These are phyloP conservation scores for Hypoxylon sp. DNA, from an alignment of 2,329 filamentous ascomycete genomes.

Conservation along the genomic window DNA sequence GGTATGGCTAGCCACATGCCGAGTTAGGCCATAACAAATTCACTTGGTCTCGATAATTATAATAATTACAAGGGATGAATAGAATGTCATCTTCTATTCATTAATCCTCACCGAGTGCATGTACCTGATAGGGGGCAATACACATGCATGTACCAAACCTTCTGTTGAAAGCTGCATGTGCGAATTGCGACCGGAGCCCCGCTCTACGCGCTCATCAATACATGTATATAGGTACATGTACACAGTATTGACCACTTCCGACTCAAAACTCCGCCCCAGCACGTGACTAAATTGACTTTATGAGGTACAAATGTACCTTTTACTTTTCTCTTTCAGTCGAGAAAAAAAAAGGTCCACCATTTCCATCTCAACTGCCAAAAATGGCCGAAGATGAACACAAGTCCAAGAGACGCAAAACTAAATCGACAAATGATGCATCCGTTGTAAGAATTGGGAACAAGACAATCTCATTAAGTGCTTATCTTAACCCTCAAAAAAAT, in stretches of 20 bases:
- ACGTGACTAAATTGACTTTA: conserved; percentile 1
- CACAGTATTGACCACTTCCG: too few species aligned
- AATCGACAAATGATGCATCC: conserved; percentile 50
- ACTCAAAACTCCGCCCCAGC: not conserved
- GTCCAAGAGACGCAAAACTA: conserved; percentile 59
- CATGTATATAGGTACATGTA: too few species aligned
- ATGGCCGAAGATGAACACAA: conserved; percentile 51
- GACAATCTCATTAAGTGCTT: conserved; percentile 65
- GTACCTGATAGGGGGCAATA: too few species aligned
- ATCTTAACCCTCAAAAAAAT: conserved; percentile 59
- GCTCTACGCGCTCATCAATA: too few species aligned
- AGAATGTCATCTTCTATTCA: not conserved
- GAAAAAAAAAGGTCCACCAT: conserved; percentile 1
- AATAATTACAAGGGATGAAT: not conserved
- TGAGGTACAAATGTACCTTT: conserved; percentile 3
- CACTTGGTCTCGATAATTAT: not conserved
- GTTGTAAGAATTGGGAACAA: conserved; percentile 65
- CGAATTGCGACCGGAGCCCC: too few species aligned
- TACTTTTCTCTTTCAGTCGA: conserved; percentile 9
- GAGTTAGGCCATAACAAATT: not conserved
- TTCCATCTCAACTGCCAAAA: conserved; percentile 20
- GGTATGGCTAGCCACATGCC: not conserved
- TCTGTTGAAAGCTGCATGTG: too few species aligned
- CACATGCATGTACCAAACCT: too few species aligned
- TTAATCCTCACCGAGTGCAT: not conserved